Evolutionary conservation across 2,329 filamentous ascomycete genomes (phyloP), one percentile per base, ranked within the genome.

Genomic region (Didymella glomerata): DNA sequence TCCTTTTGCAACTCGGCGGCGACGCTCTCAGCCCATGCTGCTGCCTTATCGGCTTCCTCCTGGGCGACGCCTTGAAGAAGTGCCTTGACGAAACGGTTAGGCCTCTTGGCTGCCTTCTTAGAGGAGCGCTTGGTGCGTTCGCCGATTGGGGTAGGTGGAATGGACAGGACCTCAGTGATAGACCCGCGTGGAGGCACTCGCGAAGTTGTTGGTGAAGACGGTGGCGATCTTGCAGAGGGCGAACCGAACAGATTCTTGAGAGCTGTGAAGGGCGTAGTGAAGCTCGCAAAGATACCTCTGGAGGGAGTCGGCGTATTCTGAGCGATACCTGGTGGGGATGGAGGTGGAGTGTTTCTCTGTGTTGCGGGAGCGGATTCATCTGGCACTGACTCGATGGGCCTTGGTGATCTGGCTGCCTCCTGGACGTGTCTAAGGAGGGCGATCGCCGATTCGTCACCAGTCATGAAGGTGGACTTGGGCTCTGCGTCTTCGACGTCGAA

Each of bases 71-170:
- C 70, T 42, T 62, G 64, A 3, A 63, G 55, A 5, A 74, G 55
- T 3, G 65, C 50, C 14, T 56, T 66, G 46, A 67, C 32, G 36
- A 72, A 62, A 1, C 57, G 55, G 18, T 59, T 60, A 20, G 57
- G 64, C 45, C 61, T 65, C 48, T 51, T 62, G 6, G 49, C 50
- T 24, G 20, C 38, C 52, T 60, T 67, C 60, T 64, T 68, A 20
- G 36, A 50, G 11, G 52, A 58, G 3, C 62, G 59, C 60, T 63
- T 65, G 38, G 60, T 44, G 28, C 68, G 71, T 54, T 74, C 67
- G 38, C 70, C 69, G 5, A 74, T 57, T 14, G 70, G 68, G 16
- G 71, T 72, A 9, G 71, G 71, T 24, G 69, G 67, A 10, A 67
- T 57, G 0, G 69, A 68, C 9, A 73, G 67, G 2, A 51, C 48